These are phyloP conservation scores for Escallonia herrerae DNA, from an alignment of 129 eudicot genomes.

Conservation along the genomic window DNA sequence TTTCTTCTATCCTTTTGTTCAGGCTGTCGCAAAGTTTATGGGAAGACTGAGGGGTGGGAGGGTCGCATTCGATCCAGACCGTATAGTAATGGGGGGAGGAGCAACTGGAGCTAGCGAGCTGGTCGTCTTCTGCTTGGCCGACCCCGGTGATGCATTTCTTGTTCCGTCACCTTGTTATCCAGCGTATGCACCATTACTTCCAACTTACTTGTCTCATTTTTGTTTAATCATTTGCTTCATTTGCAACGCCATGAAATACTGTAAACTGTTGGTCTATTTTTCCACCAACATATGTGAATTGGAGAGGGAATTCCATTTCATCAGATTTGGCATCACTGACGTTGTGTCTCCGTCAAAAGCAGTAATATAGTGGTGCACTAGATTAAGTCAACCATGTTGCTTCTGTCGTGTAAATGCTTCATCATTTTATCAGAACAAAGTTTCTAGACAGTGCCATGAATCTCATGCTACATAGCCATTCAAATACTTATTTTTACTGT, in stretches of 20 bases:
- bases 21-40: constrained; percentile 80
- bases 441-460: too few species aligned
- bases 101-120: constrained; percentile 86
- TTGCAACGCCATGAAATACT: neutral
- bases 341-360: too few species aligned
- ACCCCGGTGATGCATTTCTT: constrained; percentile 74
- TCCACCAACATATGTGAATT: too few species aligned
- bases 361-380: too few species aligned
- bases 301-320: too few species aligned
- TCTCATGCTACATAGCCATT: too few species aligned
- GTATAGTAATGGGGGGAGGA: constrained; percentile 89
- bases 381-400: too few species aligned
- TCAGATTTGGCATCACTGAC: too few species aligned
- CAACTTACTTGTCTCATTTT: neutral
- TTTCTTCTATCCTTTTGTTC: constrained; percentile 16
- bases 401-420: too few species aligned
- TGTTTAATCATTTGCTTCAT: neutral
- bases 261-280: too few species aligned
- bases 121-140: constrained; percentile 72
- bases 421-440: too few species aligned
- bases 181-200: constrained; percentile 40
- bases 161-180: constrained; percentile 88
- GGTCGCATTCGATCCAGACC: constrained; percentile 66
- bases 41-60: constrained; percentile 50
- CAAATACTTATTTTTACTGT: too few species aligned